Evolutionary conservation across 345 rosid genomes (phyloP).

Genomic region (Moricandia moricandioides): DNA sequence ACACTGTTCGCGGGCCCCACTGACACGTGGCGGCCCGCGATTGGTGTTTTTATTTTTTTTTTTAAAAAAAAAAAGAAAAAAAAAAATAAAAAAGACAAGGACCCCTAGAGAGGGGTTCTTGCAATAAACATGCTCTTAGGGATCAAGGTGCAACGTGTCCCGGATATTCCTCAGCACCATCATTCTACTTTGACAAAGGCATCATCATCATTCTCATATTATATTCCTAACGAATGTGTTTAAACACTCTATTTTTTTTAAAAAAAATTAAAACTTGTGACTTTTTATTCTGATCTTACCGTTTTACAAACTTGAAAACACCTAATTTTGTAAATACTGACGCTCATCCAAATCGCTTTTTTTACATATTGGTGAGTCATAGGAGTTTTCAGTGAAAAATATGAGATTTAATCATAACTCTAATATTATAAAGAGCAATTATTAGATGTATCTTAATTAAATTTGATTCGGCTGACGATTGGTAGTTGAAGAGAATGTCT

Average conservation of each 20-base stretch:
- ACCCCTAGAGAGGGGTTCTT: too few species aligned
- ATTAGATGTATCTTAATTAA: slow-evolving; percentile 28
- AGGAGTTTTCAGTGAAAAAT: background rate
- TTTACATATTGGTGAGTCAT: background rate
- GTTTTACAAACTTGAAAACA: background rate
- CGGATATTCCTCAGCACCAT: slow-evolving; percentile 35
- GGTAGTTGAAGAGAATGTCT: slow-evolving; percentile 37
- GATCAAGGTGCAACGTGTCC: slow-evolving; percentile 35
- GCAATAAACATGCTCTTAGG: too few species aligned
- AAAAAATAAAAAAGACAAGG: too few species aligned
- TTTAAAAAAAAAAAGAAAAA: too few species aligned
- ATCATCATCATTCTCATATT: background rate
- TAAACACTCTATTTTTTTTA: too few species aligned
- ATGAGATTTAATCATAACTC: background rate
- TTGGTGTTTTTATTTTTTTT: too few species aligned
- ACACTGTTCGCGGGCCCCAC: too few species aligned
- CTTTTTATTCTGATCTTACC: background rate
- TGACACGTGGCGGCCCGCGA: too few species aligned
- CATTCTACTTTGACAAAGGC: background rate
- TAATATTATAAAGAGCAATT: slow-evolving; percentile 1
- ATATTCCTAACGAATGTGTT: background rate
- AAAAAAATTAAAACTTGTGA: background rate
- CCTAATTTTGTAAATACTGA: background rate
- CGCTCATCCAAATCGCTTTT: background rate
- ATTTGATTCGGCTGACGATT: slow-evolving; percentile 34